phyloP scores from a whole-genome alignment of 2,329 filamentous ascomycete genomes.

The Teratosphaeria gauchensis region DNA sequence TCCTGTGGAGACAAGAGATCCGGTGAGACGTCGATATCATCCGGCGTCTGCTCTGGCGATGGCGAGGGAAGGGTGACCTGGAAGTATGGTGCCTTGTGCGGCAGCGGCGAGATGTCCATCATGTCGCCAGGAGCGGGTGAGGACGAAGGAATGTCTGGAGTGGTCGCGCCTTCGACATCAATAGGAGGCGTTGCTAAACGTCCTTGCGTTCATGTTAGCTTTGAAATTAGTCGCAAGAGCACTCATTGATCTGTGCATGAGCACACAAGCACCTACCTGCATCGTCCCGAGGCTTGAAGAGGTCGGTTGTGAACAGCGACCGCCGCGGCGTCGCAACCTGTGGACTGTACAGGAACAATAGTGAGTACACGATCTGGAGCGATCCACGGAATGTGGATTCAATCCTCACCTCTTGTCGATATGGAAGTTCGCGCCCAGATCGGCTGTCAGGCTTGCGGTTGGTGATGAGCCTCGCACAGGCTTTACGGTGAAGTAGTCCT shows the following conservation, averaged over 20 bases:
- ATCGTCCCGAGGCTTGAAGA: conserved; percentile 44
- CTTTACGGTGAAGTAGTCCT: conserved; percentile 77
- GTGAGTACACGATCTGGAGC: conserved; percentile 14
- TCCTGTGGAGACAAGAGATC: conserved; percentile 24
- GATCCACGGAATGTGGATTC: conserved; percentile 29
- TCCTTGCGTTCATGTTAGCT: conserved; percentile 27
- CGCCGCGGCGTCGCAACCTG: conserved; percentile 73
- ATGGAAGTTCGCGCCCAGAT: conserved; percentile 93
- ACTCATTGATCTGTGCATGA: neutral
- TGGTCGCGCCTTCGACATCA: conserved; percentile 62
- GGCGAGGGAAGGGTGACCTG: conserved; percentile 64
- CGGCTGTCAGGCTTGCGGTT: conserved; percentile 79
- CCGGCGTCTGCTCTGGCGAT: conserved; percentile 48
- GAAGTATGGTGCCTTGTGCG: conserved; percentile 64
- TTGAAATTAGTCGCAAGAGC: neutral
- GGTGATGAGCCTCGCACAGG: conserved; percentile 75
- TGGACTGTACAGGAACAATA: conserved; percentile 48
- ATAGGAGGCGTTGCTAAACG: conserved; percentile 36
- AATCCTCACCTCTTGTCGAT: conserved; percentile 77
- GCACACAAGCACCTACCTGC: conserved; percentile 19
- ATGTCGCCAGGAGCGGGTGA: conserved; percentile 64
- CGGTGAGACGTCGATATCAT: conserved; percentile 23
- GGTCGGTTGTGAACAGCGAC: conserved; percentile 68
- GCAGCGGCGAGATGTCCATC: conserved; percentile 91
- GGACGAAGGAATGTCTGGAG: conserved; percentile 69